Base-by-base conservation (phyloP, 2,329 filamentous ascomycete genomes). In the Spiromastix sp. region DNA sequence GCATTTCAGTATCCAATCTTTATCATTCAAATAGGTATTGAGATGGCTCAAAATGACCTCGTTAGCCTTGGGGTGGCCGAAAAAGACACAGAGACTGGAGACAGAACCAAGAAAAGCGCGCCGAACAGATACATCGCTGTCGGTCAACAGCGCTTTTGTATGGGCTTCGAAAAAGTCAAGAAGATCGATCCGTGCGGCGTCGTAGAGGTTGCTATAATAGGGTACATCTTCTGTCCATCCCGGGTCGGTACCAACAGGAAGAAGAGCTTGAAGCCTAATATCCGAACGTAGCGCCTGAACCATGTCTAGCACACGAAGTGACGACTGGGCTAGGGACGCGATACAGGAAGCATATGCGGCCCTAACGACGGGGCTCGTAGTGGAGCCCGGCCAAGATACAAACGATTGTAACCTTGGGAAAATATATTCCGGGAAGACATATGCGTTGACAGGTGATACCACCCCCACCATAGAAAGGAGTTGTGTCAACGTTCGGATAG, bases 21-120 rank as follows among this genome's bases (percentile, higher is more conserved):
- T 77, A 49, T 96, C 91, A 47, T 98, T 98, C 6, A 98, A 64
- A 50, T 98, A 98, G 0, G 91, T 98, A 52, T 96, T 96, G 18
- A 98, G 67, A 61, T 98, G 91, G 20, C 86, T 93, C 15, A 98
- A 66, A 11, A 98, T 79, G n/a, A 98, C 85, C 52, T 98, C 91
- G 55, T 93, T 95, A 1, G 89, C 82, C 51, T 86, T 81, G n/a
- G 79, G 73, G 41, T 83, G 87, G 3, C 85, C 86, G 47, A 98
- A 96, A 59, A 98, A 96, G 46, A 95, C 77, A 54, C 91, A 98
- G 1, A 98, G 69, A 42, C 86, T 84, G 0, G 87, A 81, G 0
- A 98, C 87, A 5, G 91, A 96, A 6, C 81, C 81, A 29, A 98
- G 66, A 52, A 98, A 95, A 1, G 91, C 87, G 40, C 91, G 74